phyloP scores from a whole-genome alignment of 768 basidiomycete genomes.

The Kondoa subrosea region DNA sequence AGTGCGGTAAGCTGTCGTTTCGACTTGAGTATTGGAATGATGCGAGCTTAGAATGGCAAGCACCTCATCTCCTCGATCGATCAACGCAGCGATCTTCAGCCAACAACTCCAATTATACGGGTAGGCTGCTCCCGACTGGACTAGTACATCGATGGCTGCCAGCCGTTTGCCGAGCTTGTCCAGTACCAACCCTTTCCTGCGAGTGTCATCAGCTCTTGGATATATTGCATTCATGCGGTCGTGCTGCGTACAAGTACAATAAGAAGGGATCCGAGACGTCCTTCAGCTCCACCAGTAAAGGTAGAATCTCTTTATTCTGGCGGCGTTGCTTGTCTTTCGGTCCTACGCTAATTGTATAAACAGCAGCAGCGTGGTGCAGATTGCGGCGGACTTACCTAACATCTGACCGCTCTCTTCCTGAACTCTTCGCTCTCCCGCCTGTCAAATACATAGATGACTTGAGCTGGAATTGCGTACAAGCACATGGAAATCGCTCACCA shows the following conservation, averaged over 20 bases:
- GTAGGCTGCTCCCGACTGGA: slow-evolving; percentile 57
- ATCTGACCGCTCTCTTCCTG: slow-evolving; percentile 51
- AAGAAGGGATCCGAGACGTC: slow-evolving; percentile 55
- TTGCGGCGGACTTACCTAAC: slow-evolving; percentile 42
- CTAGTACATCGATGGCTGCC: slow-evolving; percentile 64
- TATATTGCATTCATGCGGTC: neutral
- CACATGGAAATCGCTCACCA: slow-evolving; percentile 47
- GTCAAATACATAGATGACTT: slow-evolving; percentile 6
- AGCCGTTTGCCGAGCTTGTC: slow-evolving; percentile 60
- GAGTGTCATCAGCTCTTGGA: neutral
- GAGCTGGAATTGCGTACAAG: neutral
- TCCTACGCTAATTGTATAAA: slow-evolving; percentile 38
- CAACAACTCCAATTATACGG: slow-evolving; percentile 96
- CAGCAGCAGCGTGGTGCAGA: slow-evolving; percentile 1
- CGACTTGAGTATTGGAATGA: neutral
- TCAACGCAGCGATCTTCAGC: slow-evolving; percentile 43
- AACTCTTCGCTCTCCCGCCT: slow-evolving; percentile 72
- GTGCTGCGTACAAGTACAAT: slow-evolving; percentile 52
- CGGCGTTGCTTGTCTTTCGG: slow-evolving; percentile 49
- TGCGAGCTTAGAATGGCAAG: slow-evolving; percentile 4
- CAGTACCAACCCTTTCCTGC: slow-evolving; percentile 67
- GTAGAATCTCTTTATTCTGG: slow-evolving; percentile 45
- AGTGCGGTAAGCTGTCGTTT: slow-evolving; percentile 30
- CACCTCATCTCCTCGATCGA: slow-evolving; percentile 65
- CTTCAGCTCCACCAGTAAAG: slow-evolving; percentile 46